Evolutionary conservation across 1,284 basidiomycete species (phyloP).

Genomic region (Marasmius tenuissimus): DNA sequence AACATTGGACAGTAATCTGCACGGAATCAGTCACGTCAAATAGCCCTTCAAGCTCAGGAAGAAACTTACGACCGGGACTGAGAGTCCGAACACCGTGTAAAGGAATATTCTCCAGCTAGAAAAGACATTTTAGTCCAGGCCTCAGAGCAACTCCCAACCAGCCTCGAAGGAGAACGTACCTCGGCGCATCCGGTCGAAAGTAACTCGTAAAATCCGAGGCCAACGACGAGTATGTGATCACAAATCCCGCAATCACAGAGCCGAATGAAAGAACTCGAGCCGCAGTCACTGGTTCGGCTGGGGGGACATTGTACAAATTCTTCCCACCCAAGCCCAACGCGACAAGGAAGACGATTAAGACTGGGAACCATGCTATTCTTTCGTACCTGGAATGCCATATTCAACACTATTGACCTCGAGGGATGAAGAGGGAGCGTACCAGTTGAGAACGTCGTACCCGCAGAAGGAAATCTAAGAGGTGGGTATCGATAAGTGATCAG

Average conservation of each 20-base stretch:
- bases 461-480: slow-evolving; percentile 69
- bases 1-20: slow-evolving; percentile 63
- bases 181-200: slow-evolving; percentile 53
- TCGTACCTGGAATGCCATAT: slow-evolving; percentile 55
- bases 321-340: slow-evolving; percentile 75
- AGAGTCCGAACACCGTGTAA: slow-evolving; percentile 75
- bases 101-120: slow-evolving; percentile 67
- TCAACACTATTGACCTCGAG: slow-evolving; percentile 7
- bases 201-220: slow-evolving; percentile 77
- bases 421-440: slow-evolving; percentile 34
- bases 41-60: background rate
- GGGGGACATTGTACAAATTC: slow-evolving; percentile 46
- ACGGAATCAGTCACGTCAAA: background rate
- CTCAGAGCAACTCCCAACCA: background rate
- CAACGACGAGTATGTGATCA: slow-evolving; percentile 65
- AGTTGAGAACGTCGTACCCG: slow-evolving; percentile 73
- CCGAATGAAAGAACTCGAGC: slow-evolving; percentile 61
- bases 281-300: slow-evolving; percentile 52
- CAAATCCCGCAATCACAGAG: slow-evolving; percentile 72
- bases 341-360: slow-evolving; percentile 76
- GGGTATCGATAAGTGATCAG: background rate
- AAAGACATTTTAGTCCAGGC: background rate
- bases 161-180: slow-evolving; percentile 33
- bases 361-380: slow-evolving; percentile 75
- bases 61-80: slow-evolving; percentile 60